Evolutionary conservation across 768 basidiomycete species (phyloP), one percentile per base, ranked within the genome.

Genomic region (Tylopilus sp.): DNA sequence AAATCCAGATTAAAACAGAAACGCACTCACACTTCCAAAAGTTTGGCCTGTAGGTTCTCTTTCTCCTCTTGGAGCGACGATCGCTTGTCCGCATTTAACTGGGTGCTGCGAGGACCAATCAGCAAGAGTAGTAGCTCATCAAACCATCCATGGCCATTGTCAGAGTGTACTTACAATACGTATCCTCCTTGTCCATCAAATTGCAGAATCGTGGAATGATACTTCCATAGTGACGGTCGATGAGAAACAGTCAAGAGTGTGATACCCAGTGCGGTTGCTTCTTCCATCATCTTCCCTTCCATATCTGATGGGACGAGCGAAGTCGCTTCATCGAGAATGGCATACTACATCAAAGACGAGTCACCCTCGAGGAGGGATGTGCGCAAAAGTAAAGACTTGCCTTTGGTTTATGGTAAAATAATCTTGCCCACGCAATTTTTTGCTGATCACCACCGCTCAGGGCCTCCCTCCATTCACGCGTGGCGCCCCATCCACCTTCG

Each of bases 401-500:
- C 80, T 92, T 95, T 11, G 96, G 96, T 52, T 80, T 76, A 66
- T 98, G 96, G 69, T 99, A 99, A 67, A 98, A 99, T 60, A 99
- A 70, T 60, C 96, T 76, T 13, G 93, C 96, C 93, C 96, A 98
- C 0, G 96, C 96, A 52, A 98, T 88, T 73, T 95, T 86, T 72
- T 98, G 95, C 69, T 98, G 92, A 69, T 97, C 96, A 19, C 95
- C 95, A 1, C 96, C 95, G 64, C 90, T 93, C 30, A 98, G 72
- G 3, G 89, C 82, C 67, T 97, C 94, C 57, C 92, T 81, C 96
- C 96, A 98, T 64, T 98, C 96, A 44, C 86, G 80, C n/a, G 81
- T 78, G 9, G 78, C 76, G 62, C 90, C 88, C 94, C 94, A 98
- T 13, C 96, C 96, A n/a, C 96, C 96, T 71, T 98, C 96, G 24